A percentile compares a stretch with the other conserved stretches of the same genome.
phyloP scores from a whole-genome alignment of 2,329 filamentous ascomycete genomes.

The Fusarium caatingaense region DNA sequence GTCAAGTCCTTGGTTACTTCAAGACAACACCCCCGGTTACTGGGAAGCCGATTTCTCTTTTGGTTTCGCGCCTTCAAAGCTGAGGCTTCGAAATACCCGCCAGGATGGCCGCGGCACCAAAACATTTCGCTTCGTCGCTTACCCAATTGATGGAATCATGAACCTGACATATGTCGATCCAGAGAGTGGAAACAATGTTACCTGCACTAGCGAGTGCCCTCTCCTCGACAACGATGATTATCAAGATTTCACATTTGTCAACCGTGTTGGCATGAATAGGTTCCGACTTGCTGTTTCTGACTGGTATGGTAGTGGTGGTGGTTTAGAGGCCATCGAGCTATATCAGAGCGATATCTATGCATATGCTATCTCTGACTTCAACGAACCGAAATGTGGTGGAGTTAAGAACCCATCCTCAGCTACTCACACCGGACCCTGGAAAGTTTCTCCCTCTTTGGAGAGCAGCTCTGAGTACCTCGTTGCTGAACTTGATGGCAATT shows the following conservation, averaged over 20 bases:
- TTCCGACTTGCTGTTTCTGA: slow-evolving; percentile 88
- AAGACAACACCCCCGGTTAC: slow-evolving; percentile 78
- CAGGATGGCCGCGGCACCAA: slow-evolving; percentile 86
- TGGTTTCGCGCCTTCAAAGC: slow-evolving; percentile 85
- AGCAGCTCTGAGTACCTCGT: slow-evolving; percentile 84
- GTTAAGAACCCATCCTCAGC: slow-evolving; percentile 71
- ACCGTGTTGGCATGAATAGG: slow-evolving; percentile 84
- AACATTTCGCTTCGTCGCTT: slow-evolving; percentile 85
- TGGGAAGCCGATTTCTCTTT: slow-evolving; percentile 89
- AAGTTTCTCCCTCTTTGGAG: slow-evolving; percentile 70
- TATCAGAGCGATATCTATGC: slow-evolving; percentile 87
- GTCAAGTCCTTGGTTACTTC: slow-evolving; percentile 83
- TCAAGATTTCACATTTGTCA: slow-evolving; percentile 94
- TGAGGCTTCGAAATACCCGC: slow-evolving; percentile 89
- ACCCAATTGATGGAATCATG: slow-evolving; percentile 92
- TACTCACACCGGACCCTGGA: slow-evolving; percentile 80
- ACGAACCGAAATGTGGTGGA: slow-evolving; percentile 83
- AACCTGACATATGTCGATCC: slow-evolving; percentile 93
- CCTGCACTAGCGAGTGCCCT: slow-evolving; percentile 87
- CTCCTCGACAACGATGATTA: slow-evolving; percentile 77
- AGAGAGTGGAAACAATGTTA: slow-evolving; percentile 70
- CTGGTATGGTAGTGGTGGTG: slow-evolving; percentile 88
- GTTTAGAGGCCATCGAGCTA: slow-evolving; percentile 86
- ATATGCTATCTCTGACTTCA: slow-evolving; percentile 88
- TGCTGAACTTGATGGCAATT: slow-evolving; percentile 67